Base-by-base conservation (phyloP, 345 rosid species). In the Populus pruinosa region DNA sequence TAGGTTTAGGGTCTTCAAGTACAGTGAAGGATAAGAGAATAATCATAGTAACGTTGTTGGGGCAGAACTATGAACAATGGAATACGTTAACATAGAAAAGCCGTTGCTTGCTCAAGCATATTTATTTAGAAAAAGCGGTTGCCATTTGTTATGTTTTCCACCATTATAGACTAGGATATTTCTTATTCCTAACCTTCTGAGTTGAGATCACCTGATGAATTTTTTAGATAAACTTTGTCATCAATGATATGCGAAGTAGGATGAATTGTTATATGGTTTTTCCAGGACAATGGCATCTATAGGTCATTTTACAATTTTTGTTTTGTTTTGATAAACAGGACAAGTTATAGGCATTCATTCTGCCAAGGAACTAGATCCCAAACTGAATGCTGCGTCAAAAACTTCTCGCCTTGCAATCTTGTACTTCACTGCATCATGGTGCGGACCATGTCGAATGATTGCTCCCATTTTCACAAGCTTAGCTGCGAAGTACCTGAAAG, bases 391-490 rank as follows among this genome's bases (percentile, higher is more conserved):
- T 7, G 93, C 93, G 33, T 83, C 88, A 61, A 89, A 77, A 83
- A 82, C 91, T 66, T 94, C 91, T 2, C 92, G 97, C 20, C 90
- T 94, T 76, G 85, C 88, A 49, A 85, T 94, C 77, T 69, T 94
- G 59, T 94, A 94, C 86, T 94, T 94, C 81, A 94, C 98, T 4
- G 97, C 98, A 47, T 82, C 93, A 44, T 94, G 98, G 98, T 94
- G 98, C 63, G 97, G 96, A 39, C 98, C 97, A 5, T 94, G 97
- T 81, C 96, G 93, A 16, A 84, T 89, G 87, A 90, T 94, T 84
- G 89, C 96, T 74, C 97, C 98, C n/a, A 81, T 88, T 62, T 92
- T 86, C 77, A 83, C 92, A 55, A 91, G 69, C 81, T 83, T 89
- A 85, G 97, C 96, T n/a, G 81, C 83, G n/a, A 87, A 90, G 78